A percentile compares a stretch with the other conserved stretches of the same genome.
These are phyloP conservation scores for Botrytis deweyae DNA, from an alignment of 2,329 filamentous ascomycete species.

Conservation along the genomic window DNA sequence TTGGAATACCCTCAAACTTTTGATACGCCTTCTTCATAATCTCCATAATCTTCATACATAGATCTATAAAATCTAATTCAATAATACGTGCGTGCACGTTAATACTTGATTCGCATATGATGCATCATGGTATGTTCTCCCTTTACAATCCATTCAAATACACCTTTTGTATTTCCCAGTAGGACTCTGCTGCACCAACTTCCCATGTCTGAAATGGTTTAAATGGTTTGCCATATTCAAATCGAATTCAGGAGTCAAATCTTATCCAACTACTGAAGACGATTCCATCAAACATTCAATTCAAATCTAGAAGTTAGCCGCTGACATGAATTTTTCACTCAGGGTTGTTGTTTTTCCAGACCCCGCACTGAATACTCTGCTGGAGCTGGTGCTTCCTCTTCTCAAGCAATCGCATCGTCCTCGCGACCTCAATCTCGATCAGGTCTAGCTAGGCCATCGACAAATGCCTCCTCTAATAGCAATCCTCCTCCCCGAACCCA, in stretches of 20 bases:
- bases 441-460: conserved; percentile 30
- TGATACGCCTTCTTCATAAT: not conserved
- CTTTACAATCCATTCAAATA: not conserved
- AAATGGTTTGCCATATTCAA: not conserved
- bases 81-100: conserved; percentile 20
- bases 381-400: conserved; percentile 43
- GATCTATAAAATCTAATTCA: not conserved
- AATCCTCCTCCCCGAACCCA: conserved; percentile 20
- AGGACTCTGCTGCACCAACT: not conserved
- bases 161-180: not conserved
- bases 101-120: conserved; percentile 5
- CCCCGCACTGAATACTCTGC: conserved; percentile 54
- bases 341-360: conserved; percentile 61
- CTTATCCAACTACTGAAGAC: not conserved
- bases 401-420: conserved; percentile 49
- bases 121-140: conserved; percentile 22
- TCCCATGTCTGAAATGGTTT: not conserved
- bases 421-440: conserved; percentile 29
- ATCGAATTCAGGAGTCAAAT: not conserved
- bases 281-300: not conserved
- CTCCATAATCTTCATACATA: not conserved
- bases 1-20: conserved; percentile 9
- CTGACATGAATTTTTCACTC: conserved; percentile 32
- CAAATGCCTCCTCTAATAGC: conserved; percentile 28
- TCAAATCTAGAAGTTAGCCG: not conserved